Conservation (phyloP, 2,329 filamentous ascomycete genomes). For the Immersiporthe knoxdaviesiana region DNA sequence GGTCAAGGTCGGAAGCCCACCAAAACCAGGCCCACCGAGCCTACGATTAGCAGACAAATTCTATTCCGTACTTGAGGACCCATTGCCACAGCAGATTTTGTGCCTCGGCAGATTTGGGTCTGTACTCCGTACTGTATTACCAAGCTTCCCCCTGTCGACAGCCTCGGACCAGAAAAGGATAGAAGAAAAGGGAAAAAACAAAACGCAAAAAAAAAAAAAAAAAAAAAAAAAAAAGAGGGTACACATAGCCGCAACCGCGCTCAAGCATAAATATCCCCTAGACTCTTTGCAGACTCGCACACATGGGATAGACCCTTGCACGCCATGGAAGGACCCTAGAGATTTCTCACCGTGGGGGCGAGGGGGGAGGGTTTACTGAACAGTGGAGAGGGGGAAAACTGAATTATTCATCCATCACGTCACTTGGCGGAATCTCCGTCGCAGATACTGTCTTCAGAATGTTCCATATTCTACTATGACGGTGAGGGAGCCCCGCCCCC, state of each 20-base stretch:
- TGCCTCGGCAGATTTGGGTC: not conserved
- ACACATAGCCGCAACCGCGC: not conserved
- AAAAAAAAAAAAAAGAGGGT: not conserved
- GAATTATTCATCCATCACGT: conserved; percentile 21
- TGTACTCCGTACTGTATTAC: not conserved
- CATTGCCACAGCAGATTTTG: not conserved
- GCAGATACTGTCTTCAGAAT: conserved; percentile 12
- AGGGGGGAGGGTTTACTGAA: not conserved
- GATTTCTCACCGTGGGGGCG: too few relatives aligned
- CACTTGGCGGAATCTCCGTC: conserved; percentile 4
- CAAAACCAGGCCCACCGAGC: not conserved
- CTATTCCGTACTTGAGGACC: not conserved
- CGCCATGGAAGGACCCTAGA: not conserved
- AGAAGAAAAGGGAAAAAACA: not conserved
- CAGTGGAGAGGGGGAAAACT: not conserved
- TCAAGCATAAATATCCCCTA: not conserved
- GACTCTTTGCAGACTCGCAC: not conserved
- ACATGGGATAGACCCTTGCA: not conserved
- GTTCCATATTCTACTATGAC: not conserved
- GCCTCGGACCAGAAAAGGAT: not conserved
- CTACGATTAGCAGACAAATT: not conserved
- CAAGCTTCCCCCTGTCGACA: not conserved
- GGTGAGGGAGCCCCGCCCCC: not conserved
- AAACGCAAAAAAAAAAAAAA: not conserved
- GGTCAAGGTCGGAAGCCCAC: not conserved